Evolutionary conservation across 192 early-diverging fungal genomes (phyloP).

Genomic region (Nowakowskiella sp.): DNA sequence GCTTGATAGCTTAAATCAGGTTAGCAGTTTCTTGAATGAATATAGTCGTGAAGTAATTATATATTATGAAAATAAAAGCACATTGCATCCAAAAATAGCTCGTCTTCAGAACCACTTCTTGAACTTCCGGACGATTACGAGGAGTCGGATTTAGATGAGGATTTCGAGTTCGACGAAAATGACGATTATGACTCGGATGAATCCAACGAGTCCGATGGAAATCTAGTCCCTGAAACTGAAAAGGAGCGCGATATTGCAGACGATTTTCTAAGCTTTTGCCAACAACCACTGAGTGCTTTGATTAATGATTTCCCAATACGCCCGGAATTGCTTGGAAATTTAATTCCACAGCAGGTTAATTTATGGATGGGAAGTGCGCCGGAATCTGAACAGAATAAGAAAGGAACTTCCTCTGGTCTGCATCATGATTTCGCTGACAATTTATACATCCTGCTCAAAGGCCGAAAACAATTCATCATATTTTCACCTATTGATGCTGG

Average conservation of each 20-base stretch:
- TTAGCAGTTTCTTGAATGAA: too few relatives aligned
- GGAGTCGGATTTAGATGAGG: not conserved
- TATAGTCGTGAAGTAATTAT: too few relatives aligned
- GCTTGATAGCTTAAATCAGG: too few relatives aligned
- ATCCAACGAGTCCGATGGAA: not conserved
- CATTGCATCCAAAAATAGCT: too few relatives aligned
- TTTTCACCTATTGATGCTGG: slow-evolving; percentile 34
- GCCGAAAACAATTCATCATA: slow-evolving; percentile 29
- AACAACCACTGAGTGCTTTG: slow-evolving; percentile 17
- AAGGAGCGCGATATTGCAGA: not conserved
- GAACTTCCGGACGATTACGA: too few relatives aligned
- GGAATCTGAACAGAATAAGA: too few relatives aligned
- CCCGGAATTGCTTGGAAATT: slow-evolving; percentile 14
- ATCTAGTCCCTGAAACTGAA: not conserved
- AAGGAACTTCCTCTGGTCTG: slow-evolving; percentile 28
- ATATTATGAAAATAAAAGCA: too few relatives aligned
- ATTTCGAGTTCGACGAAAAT: slow-evolving; percentile 3
- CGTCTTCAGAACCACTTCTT: too few relatives aligned
- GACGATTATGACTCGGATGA: not conserved
- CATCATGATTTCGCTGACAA: slow-evolving; percentile 47
- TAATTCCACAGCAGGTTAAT: slow-evolving; percentile 38
- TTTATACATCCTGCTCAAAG: slow-evolving; percentile 30
- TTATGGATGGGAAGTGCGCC: slow-evolving; percentile 31
- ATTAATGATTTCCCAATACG: slow-evolving; percentile 11
- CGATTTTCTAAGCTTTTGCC: slow-evolving; percentile 8